Conservation (phyloP, 148 eudicot species). For the Pouteria glomerata region DNA sequence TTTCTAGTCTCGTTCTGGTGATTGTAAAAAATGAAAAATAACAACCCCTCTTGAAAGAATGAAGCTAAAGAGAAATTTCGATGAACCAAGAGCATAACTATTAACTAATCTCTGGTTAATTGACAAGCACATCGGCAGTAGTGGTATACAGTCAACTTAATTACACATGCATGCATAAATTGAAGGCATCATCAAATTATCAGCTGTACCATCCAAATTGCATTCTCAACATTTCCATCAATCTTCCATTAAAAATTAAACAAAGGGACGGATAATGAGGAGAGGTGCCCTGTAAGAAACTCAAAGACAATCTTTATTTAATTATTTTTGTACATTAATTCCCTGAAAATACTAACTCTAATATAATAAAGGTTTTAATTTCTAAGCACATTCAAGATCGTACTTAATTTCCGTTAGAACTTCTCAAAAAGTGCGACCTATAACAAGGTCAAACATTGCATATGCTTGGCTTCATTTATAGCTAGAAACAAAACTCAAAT, state of each 20-base stretch:
- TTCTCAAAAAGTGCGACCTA: not conserved
- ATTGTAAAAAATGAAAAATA: too few relatives aligned
- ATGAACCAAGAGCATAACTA: too few relatives aligned
- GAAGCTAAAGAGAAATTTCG: too few relatives aligned
- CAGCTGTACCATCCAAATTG: too few relatives aligned
- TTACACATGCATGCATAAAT: too few relatives aligned
- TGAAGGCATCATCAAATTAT: too few relatives aligned
- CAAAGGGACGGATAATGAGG: not conserved
- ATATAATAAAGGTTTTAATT: too few relatives aligned
- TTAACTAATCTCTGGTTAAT: too few relatives aligned
- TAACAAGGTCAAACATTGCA: not conserved
- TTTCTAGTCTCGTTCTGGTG: too few relatives aligned
- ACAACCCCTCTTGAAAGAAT: too few relatives aligned
- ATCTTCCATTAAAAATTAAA: not conserved
- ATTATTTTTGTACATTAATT: not conserved
- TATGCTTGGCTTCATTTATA: not conserved
- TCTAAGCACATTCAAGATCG: not conserved
- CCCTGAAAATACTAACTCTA: not conserved
- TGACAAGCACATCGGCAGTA: too few relatives aligned
- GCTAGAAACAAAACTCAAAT: not conserved
- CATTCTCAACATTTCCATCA: not conserved
- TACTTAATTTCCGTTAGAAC: not conserved
- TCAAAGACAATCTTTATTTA: not conserved
- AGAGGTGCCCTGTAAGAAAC: not conserved
- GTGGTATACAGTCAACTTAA: too few relatives aligned